phyloP scores from a whole-genome alignment of 176 grass and related monocot species.

The Zea luxurians region DNA sequence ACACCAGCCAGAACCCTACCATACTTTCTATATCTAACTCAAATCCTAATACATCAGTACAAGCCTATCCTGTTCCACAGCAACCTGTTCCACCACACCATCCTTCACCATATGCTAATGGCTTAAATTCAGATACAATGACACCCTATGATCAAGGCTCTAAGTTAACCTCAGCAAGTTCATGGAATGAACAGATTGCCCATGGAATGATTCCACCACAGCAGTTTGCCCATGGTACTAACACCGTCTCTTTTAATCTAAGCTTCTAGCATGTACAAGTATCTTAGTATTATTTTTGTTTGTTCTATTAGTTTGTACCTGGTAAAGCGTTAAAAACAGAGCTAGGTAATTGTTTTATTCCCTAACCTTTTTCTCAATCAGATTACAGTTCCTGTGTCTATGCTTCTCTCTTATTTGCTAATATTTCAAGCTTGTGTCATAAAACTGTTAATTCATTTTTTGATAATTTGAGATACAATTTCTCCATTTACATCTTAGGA shows the following conservation, averaged over 20 bases:
- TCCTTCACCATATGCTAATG: conserved; percentile 59
- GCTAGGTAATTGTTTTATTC: neutral
- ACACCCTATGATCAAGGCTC: conserved; percentile 51
- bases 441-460: neutral
- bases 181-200: conserved; percentile 71
- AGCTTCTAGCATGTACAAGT: conserved; percentile 9
- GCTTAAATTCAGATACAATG: conserved; percentile 46
- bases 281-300: conserved; percentile 8
- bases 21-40: conserved; percentile 38
- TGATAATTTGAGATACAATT: neutral
- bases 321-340: neutral
- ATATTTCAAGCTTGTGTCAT: conserved; percentile 1
- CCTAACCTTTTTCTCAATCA: neutral
- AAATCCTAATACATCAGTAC: conserved; percentile 57
- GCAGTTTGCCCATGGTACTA: conserved; percentile 55
- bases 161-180: conserved; percentile 48
- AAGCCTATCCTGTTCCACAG: conserved; percentile 43
- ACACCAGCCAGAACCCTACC: conserved; percentile 46
- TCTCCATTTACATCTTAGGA: neutral
- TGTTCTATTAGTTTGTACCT: neutral
- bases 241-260: conserved; percentile 6
- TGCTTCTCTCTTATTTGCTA: neutral
- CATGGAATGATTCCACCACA: conserved; percentile 45
- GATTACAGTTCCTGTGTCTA: neutral
- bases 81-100: conserved; percentile 47